Evolutionary conservation across 1,284 basidiomycete genomes (phyloP), one percentile per base, ranked within the genome.

Genomic region (Trichosporon inkin): DNA sequence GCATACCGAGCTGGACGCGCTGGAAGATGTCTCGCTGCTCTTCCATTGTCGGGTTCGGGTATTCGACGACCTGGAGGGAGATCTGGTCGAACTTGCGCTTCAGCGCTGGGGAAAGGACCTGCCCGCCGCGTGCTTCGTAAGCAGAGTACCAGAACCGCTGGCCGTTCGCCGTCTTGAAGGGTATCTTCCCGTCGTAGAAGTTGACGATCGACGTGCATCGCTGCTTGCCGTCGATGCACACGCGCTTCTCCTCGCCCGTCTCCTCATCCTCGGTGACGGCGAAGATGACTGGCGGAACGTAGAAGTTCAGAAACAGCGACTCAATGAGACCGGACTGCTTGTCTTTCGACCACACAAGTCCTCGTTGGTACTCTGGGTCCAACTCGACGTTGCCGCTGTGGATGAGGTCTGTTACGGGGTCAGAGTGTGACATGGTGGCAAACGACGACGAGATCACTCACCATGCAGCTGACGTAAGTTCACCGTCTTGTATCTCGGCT

Each of bases 171-270:
- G 68, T 63, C 24, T 60, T 53, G 62, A 70, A 74, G 10, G 70
- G 71, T 36, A 75, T 71, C 47, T 67, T 58, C 40, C 76, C 76
- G 49, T 68, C 67, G 63, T 76, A 74, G 58, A 78, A 77, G 8
- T 58, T 20, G 16, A 57, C 13, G 53, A 78, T 71, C 2, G 73
- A 69, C 0, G 75, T 72, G 54, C 73, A 74, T 34, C 76, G 68
- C 55, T 78, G 76, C 57, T 78, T 78, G 53, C 76, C 76, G 60
- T 78, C 76, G 60, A 78, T 76, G 53, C 73, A 75, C 11, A 69
- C 60, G 16, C 69, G 68, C 16, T 14, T 57, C n/a, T 72, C 68
- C 22, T 63, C 64, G 16, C 63, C 53, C 17, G 20, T 39, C 22
- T 58, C 28, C 24, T 47, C 17, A 22, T 56, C 44, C 2, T 44